Conservation (phyloP, 192 early-diverging fungal genomes). For the Coemansia sp. region DNA sequence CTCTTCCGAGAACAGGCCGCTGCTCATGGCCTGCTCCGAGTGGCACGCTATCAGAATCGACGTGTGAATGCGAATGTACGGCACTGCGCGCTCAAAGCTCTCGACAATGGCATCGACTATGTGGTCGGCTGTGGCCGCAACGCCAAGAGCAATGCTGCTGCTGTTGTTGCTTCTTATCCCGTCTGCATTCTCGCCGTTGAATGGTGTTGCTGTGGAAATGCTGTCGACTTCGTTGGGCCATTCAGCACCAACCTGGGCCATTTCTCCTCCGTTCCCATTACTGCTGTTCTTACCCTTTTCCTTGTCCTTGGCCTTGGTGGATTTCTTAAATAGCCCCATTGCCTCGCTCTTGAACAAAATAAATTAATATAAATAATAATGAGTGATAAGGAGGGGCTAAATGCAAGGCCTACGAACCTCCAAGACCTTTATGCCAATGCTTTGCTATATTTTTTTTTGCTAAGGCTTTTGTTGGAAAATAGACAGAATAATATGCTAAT, state of each 20-base stretch:
- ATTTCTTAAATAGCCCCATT: slow-evolving; percentile 45
- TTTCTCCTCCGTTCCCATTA: background rate
- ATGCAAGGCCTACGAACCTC: too few relatives aligned
- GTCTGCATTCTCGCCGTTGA: background rate
- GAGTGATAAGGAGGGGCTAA: background rate
- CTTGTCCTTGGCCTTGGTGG: slow-evolving; percentile 30
- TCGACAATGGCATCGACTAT: slow-evolving; percentile 21
- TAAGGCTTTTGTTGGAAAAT: too few relatives aligned
- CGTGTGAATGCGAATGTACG: slow-evolving; percentile 47
- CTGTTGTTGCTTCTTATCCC: background rate
- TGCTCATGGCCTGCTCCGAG: slow-evolving; percentile 28
- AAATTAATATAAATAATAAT: slow-evolving; percentile 7
- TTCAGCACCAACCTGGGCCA: background rate
- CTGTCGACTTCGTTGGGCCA: background rate
- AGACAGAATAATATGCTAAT: too few relatives aligned
- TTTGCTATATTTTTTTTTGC: too few relatives aligned
- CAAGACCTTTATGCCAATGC: too few relatives aligned
- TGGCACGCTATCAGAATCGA: slow-evolving; percentile 48
- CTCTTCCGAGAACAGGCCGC: slow-evolving; percentile 31
- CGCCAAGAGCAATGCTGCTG: slow-evolving; percentile 1
- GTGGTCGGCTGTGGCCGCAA: slow-evolving; percentile 25
- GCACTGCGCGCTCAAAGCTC: slow-evolving; percentile 27
- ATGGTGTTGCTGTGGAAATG: background rate
- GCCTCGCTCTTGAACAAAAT: slow-evolving; percentile 3
- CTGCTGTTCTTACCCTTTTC: too few relatives aligned